Base-by-base conservation (phyloP, 2,329 filamentous ascomycete species). In the Xylariaceae sp. region DNA sequence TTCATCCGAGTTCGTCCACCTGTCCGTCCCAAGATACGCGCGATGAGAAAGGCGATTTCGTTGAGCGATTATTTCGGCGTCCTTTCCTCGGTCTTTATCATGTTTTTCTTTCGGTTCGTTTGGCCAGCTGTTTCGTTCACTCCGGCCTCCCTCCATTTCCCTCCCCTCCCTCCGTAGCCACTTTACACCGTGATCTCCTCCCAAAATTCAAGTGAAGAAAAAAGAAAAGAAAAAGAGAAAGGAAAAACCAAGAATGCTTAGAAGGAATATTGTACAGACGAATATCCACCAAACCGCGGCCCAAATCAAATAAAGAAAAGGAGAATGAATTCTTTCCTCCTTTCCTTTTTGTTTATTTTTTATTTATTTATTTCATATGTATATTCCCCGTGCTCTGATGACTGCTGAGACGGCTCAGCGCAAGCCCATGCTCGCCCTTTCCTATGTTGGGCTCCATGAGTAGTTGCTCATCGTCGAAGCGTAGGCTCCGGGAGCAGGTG, bases 401-500 rank as follows among this genome's bases (percentile, higher is more conserved):
- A 39, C 42, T 35, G 32, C 39, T 42, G 34, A 40, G 34, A 45
- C 6, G 32, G 19, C 19, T 19, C 9, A 51, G 40, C 27, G 34
- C 37, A 39, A 46, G 40, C 43, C 5, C n/a, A 48, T 43, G 41
- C 29, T 47, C 30, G 37, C 9, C 6, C 43, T 52, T 37, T n/a
- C 37, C 47, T 57, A 80, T 53, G 75, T 78, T 50, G 74, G 71
- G 60, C 76, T 80, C 80, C 80, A 83, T 34, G 79, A 80, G 65
- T 83, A 83, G 64, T 81, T 77, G 65, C 74, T 77, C 67, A 81
- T 72, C 47, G 70, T 71, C 52, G 76, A 75, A 55, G 77, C 78
- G 11, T 78, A 78, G 19, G 72, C 73, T 3, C 73, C 70, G 11
- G 75, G 70, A 8, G 74, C 70, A 31, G 72, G 65, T 12, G 68